Conservation (phyloP, 768 basidiomycete genomes). For the Suillus placidus region DNA sequence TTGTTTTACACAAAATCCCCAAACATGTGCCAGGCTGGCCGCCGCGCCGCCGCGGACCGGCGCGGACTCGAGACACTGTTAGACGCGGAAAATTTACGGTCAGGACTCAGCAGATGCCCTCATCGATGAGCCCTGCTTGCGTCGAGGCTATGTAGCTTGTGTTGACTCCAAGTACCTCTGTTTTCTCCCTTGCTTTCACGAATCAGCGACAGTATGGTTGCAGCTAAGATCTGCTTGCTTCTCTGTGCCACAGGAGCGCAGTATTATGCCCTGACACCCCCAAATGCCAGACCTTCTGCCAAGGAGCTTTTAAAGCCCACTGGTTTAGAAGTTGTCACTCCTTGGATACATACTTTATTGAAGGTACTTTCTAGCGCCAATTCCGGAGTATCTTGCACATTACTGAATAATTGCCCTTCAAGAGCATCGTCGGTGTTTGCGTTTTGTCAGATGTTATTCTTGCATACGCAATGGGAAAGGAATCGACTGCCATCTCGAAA, state of each 20-base stretch:
- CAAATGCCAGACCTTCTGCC: slow-evolving; percentile 3
- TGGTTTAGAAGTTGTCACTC: not conserved
- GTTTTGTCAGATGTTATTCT: not conserved
- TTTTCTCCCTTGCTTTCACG: not conserved
- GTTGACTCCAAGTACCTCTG: not conserved
- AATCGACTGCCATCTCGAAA: not conserved
- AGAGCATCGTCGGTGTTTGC: not conserved
- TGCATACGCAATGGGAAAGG: not conserved
- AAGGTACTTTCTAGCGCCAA: slow-evolving; percentile 1
- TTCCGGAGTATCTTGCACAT: not conserved
- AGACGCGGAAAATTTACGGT: no score
- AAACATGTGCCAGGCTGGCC: no score
- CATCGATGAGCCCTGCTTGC: no score
- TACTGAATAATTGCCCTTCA: not conserved
- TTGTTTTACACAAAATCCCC: not conserved
- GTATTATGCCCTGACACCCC: slow-evolving; percentile 7
- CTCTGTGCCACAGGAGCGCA: slow-evolving; percentile 4
- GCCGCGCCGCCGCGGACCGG: no score
- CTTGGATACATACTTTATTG: not conserved
- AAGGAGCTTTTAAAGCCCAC: slow-evolving; percentile 4
- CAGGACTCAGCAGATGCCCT: no score
- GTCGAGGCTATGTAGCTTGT: not conserved
- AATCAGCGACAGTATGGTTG: not conserved
- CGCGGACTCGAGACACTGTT: no score
- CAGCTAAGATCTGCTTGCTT: slow-evolving; percentile 7